Evolutionary conservation across 2,329 filamentous ascomycete species (phyloP), one percentile per base, ranked within the genome.

Genomic region (Albifimbria verrucaria): DNA sequence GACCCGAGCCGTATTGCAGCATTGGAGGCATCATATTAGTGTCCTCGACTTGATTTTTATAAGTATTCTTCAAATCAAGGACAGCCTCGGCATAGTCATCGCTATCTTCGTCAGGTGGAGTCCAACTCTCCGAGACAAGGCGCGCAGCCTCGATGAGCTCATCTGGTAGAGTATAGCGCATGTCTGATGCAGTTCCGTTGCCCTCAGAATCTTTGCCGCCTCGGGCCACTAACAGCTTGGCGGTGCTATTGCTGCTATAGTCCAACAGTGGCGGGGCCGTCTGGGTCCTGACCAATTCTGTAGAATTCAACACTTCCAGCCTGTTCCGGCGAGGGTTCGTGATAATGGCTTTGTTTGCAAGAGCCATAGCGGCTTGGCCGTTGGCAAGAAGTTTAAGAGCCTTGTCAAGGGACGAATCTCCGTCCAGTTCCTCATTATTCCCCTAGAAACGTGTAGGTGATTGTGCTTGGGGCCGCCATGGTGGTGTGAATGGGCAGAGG

Each of bases 11-110:
- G 20, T 48, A 51, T 39, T 54, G 48, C 21, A 51, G 52, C 52
- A 54, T 54, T 11, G 48, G 52, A 51, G 52, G 52, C 52, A 54
- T 54, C 43, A 54, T 54, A 44, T 54, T 54, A 24, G 52, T 49
- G 36, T 51, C 44, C 15, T 54, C 48, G 52, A 25, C 39, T 21
- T 43, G 47, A 32, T 10, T 36, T 36, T 36, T 10, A n/a, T 10
- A 36, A n/a, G 9, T 10, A n/a, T 10, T 36, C 28, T 36, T 10
- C n/a, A 36, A n/a, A 9, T n/a, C 28, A 36, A 10, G 28, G 28
- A 36, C 45, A 25, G 22, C 44, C 50, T 48, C 43, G 45, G 26
- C 43, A 48, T 54, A 51, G 36, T 32, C 52, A 41, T 36, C 44
- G 7, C 48, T 15, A 25, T 54, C 45, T 26, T 54, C 45, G 24